phyloP scores from a whole-genome alignment of 1,284 basidiomycete species.

The Cystobasidiaceae sp. region DNA sequence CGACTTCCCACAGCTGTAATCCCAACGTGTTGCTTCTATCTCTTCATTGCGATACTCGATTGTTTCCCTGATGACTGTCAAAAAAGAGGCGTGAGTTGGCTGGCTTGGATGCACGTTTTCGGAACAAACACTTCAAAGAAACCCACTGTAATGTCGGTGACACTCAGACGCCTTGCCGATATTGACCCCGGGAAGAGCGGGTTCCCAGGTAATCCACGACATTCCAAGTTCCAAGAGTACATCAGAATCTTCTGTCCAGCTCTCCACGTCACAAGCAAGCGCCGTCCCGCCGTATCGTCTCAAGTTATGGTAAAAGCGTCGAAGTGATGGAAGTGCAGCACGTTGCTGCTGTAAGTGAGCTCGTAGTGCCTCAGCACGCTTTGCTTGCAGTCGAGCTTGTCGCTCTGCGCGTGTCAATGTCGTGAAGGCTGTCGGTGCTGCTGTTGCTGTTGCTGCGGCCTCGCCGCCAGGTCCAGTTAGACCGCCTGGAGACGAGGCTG shows the following conservation, averaged over 20 bases:
- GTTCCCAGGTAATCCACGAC: conserved; percentile 18
- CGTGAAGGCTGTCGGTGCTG: background rate
- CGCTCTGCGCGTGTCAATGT: conserved; percentile 4
- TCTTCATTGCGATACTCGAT: conserved; percentile 25
- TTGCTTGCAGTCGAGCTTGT: conserved; percentile 1
- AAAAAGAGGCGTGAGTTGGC: too few species aligned
- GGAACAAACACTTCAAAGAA: too few species aligned
- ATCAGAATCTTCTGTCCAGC: conserved; percentile 30
- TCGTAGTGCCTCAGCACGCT: background rate
- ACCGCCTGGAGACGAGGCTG: too few species aligned
- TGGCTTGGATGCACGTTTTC: too few species aligned
- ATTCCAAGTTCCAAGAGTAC: conserved; percentile 25
- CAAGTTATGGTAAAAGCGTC: conserved; percentile 14
- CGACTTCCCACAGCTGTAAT: conserved; percentile 12
- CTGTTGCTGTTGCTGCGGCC: background rate
- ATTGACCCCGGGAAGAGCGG: background rate
- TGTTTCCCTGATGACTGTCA: conserved; percentile 30
- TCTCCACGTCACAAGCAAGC: conserved; percentile 27
- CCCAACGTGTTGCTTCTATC: conserved; percentile 27
- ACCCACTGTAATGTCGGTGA: conserved; percentile 26
- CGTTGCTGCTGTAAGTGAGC: conserved; percentile 1
- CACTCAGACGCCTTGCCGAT: background rate
- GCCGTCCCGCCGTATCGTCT: conserved; percentile 14
- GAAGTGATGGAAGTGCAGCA: background rate
- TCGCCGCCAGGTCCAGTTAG: too few species aligned